These are phyloP conservation scores for Nakazawaea siamensis DNA, from an alignment of 805 yeast genomes.

Conservation along the genomic window DNA sequence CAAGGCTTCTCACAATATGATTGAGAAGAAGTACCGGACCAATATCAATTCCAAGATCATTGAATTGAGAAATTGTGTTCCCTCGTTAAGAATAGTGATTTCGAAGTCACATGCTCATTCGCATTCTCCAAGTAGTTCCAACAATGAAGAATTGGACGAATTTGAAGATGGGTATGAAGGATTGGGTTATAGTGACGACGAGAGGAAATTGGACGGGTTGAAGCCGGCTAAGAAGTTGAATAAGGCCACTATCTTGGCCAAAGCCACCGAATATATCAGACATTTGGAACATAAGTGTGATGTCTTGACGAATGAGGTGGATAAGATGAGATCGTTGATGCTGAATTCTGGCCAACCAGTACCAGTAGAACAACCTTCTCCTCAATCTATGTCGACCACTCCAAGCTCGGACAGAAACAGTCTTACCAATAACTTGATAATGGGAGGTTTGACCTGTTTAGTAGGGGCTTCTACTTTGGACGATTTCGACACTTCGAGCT, in stretches of 20 bases:
- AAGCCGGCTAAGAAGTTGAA: conserved; percentile 71
- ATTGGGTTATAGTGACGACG: conserved; percentile 49
- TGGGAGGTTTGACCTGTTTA: conserved; percentile 60
- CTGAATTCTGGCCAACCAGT: conserved; percentile 4
- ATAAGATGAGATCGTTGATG: conserved; percentile 23
- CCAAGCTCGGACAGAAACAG: conserved; percentile 7
- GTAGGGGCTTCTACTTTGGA: conserved; percentile 54
- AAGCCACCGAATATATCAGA: conserved; percentile 71
- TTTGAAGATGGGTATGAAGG: conserved; percentile 38
- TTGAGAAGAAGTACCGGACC: conserved; percentile 65
- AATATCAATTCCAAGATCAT: conserved; percentile 63
- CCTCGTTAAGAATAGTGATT: conserved; percentile 43
- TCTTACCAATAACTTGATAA: conserved; percentile 37
- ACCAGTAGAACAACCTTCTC: conserved; percentile 13
- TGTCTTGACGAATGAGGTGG: conserved; percentile 38
- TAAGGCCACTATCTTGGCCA: conserved; percentile 68
- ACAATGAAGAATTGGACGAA: conserved; percentile 28
- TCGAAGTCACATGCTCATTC: conserved; percentile 29
- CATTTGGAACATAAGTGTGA: conserved; percentile 62
- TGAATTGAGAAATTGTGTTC: conserved; percentile 58
- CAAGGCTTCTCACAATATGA: conserved; percentile 60
- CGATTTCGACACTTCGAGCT: conserved; percentile 28
- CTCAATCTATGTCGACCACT: conserved; percentile 10
- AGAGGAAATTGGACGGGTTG: conserved; percentile 56
- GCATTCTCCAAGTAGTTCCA: conserved; percentile 25